A percentile compares a stretch with the other conserved stretches of the same genome.
These are phyloP conservation scores for Coemansia sp. DNA, from an alignment of 192 early-diverging fungal species.

Conservation along the genomic window DNA sequence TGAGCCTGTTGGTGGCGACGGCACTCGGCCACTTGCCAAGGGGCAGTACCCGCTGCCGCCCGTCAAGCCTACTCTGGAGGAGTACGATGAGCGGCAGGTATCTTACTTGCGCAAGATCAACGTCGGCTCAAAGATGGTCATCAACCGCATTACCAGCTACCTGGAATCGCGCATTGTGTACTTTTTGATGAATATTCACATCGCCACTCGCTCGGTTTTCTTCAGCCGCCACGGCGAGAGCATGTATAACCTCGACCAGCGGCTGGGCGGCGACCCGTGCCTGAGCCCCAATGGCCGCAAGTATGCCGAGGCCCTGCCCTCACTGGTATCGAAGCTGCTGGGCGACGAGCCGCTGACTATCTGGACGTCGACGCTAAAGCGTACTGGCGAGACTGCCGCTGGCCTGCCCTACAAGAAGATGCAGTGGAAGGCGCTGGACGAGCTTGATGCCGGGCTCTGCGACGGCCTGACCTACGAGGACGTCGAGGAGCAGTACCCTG, in stretches of 20 bases:
- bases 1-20: slow-evolving; percentile 72
- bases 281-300: slow-evolving; percentile 81
- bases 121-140: slow-evolving; percentile 84
- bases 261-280: slow-evolving; percentile 92
- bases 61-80: slow-evolving; percentile 40
- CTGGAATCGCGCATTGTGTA: slow-evolving; percentile 96
- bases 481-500: slow-evolving; percentile 89
- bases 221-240: slow-evolving; percentile 94
- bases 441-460: slow-evolving; percentile 95
- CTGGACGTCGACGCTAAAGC: slow-evolving; percentile 95
- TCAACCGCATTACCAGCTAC: slow-evolving; percentile 94
- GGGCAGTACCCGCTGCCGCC: slow-evolving; percentile 51
- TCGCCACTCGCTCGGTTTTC: slow-evolving; percentile 89
- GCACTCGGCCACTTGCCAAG: slow-evolving; percentile 47
- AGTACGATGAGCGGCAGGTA: slow-evolving; percentile 61
- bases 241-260: slow-evolving; percentile 87
- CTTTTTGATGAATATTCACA: slow-evolving; percentile 99
- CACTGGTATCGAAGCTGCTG: slow-evolving; percentile 72
- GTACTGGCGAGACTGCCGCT: slow-evolving; percentile 88
- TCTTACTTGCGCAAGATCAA: slow-evolving; percentile 96
- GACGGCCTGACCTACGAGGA: slow-evolving; percentile 99
- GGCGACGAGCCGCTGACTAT: slow-evolving; percentile 77
- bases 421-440: slow-evolving; percentile 97
- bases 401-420: slow-evolving; percentile 82
- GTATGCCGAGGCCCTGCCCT: slow-evolving; percentile 84